These are phyloP conservation scores for Lachancea sp. DNA, from an alignment of 805 yeast species.

Conservation along the genomic window DNA sequence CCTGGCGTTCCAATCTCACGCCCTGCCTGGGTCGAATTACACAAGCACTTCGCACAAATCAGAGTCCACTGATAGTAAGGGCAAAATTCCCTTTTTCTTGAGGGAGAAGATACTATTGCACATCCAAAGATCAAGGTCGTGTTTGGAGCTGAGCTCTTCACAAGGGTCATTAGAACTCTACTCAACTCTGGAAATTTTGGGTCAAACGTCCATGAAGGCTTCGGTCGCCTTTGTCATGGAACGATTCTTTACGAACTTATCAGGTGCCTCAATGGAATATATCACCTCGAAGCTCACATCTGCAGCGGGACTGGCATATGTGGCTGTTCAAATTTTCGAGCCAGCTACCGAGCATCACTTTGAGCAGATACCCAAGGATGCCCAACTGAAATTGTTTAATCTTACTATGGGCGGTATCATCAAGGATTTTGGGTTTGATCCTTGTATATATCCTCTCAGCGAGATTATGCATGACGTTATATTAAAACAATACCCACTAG, in stretches of 20 bases:
- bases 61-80: slow-evolving; percentile 1
- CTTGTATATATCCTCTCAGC: slow-evolving; percentile 55
- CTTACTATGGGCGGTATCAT: slow-evolving; percentile 63
- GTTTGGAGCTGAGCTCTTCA: slow-evolving; percentile 40
- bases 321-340: slow-evolving; percentile 25
- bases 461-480: slow-evolving; percentile 61
- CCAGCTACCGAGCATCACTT: slow-evolving; percentile 30
- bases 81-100: slow-evolving; percentile 17
- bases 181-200: slow-evolving; percentile 50
- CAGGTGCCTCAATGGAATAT: slow-evolving; percentile 49
- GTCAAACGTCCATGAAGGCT: slow-evolving; percentile 48
- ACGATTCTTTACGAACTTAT: slow-evolving; percentile 49
- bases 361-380: slow-evolving; percentile 38
- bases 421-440: slow-evolving; percentile 76
- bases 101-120: slow-evolving; percentile 38
- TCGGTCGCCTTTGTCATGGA: slow-evolving; percentile 59
- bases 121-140: slow-evolving; percentile 58
- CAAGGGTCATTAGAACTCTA: slow-evolving; percentile 22
- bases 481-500: slow-evolving; percentile 56
- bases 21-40: background rate
- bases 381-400: slow-evolving; percentile 45
- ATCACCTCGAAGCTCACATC: slow-evolving; percentile 41
- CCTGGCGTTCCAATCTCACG: slow-evolving; percentile 13
- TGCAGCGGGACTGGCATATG: slow-evolving; percentile 31
- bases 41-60: slow-evolving; percentile 6